Base-by-base conservation (phyloP, 2,329 filamentous ascomycete genomes). In the Elsinoe arachidis region DNA sequence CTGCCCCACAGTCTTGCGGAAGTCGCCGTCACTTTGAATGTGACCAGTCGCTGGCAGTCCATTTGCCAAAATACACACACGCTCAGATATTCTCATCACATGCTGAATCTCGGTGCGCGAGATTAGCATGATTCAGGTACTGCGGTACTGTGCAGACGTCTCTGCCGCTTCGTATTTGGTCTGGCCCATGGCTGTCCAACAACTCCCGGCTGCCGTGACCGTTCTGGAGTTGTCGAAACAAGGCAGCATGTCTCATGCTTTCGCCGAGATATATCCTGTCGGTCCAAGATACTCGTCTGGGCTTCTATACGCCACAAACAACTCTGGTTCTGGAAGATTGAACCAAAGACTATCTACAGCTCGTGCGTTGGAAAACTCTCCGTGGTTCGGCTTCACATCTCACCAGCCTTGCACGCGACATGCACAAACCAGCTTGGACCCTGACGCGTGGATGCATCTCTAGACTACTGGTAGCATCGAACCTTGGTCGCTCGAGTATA, bases 291-390 rank as follows among this genome's bases (percentile, higher is more conserved):
- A 35, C 46, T 34, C 12, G 30, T 30, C 26, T 51, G 26, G 46
- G 26, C 30, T 17, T 30, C 26, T 30, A 19, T 34, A 15, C n/a
- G 21, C 21, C 10, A 12, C 23, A 7, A 11, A 5, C 14, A 51
- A 51, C 11, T 51, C 23, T 51, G 46, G 46, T 51, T 51, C 46
- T 51, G 46, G 46, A 51, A 47, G 12, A 12, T 47, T 33, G 43
- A 19, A 26, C 46, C 30, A 34, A 14, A 34, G 26, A 26, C 12
- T 5, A 14, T 7, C 33, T n/a, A 30, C 33, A 34, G 23, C 46
- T 35, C 26, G 46, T 35, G 46, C 46, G 46, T 19, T 51, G 46
- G 12, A 21, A 5, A 46, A 46, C 19, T 46, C 21, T 46, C 46
- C 46, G 17, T 51, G n/a, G 14, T 35, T 51, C 46, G 46, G 46